phyloP scores from a whole-genome alignment of 768 basidiomycete genomes.

The Mycena belliarum region DNA sequence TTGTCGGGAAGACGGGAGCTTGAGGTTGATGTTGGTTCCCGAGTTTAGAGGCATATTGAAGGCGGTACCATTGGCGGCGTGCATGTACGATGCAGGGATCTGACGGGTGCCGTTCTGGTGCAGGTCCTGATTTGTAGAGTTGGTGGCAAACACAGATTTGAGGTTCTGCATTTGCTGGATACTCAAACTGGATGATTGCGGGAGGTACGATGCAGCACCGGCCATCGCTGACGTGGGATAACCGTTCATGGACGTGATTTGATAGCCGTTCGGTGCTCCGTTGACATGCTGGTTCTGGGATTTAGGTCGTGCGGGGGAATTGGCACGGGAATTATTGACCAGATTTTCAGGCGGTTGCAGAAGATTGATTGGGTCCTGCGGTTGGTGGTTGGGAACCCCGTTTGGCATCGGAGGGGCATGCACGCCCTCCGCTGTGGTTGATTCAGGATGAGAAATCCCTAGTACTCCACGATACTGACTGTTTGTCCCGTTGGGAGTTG shows the following conservation, averaged over 20 bases:
- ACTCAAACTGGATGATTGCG: constrained; percentile 43
- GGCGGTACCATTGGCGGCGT: constrained; percentile 33
- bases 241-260: constrained; percentile 42
- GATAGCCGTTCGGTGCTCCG: constrained; percentile 49
- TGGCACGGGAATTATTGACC: constrained; percentile 27
- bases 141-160: constrained; percentile 53
- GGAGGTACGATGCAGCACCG: constrained; percentile 36
- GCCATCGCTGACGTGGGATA: constrained; percentile 35
- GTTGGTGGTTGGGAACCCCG: constrained; percentile 34
- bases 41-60: constrained; percentile 41
- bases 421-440: constrained; percentile 34
- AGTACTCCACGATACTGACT: constrained; percentile 43
- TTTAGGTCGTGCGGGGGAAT: constrained; percentile 49
- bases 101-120: constrained; percentile 33
- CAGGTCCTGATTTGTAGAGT: constrained; percentile 40
- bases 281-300: constrained; percentile 45
- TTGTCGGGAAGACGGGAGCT: constrained; percentile 41
- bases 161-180: constrained; percentile 62
- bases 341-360: constrained; percentile 27
- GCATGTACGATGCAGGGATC: constrained; percentile 40
- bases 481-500: constrained; percentile 37
- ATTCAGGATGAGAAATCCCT: constrained; percentile 49
- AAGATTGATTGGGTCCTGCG: constrained; percentile 22
- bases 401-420: constrained; percentile 33
- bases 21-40: constrained; percentile 40